A percentile compares a stretch with the other conserved stretches of the same genome.
These are phyloP conservation scores for Cladophialophora chaetospira DNA, from an alignment of 2,329 filamentous ascomycete genomes.

Conservation along the genomic window DNA sequence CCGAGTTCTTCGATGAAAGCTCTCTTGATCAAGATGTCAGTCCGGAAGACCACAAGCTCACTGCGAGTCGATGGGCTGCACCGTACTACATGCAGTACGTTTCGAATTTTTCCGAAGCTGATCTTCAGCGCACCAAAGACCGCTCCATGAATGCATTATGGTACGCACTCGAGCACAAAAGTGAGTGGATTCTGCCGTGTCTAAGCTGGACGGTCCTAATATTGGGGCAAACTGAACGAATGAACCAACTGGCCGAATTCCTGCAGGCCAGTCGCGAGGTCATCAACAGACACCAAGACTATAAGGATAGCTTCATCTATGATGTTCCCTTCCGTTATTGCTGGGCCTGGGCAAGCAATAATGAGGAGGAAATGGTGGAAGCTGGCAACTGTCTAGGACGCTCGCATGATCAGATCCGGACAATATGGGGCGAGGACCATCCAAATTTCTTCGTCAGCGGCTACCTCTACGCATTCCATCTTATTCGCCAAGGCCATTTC, in stretches of 20 bases:
- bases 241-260: slow-evolving; percentile 15
- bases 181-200: slow-evolving; percentile 22
- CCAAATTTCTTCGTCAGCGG: slow-evolving; percentile 27
- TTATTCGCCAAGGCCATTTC: slow-evolving; percentile 6
- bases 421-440: slow-evolving; percentile 19
- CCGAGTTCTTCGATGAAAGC: no score
- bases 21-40: background rate
- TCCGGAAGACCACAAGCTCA: slow-evolving; percentile 13
- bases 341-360: slow-evolving; percentile 12
- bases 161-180: slow-evolving; percentile 15
- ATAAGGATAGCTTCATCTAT: slow-evolving; percentile 10
- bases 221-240: slow-evolving; percentile 15
- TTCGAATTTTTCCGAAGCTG: background rate
- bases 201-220: slow-evolving; percentile 22
- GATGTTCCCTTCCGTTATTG: slow-evolving; percentile 19
- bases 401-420: slow-evolving; percentile 11
- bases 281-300: slow-evolving; percentile 7
- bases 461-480: slow-evolving; percentile 26
- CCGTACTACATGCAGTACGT: slow-evolving; percentile 18
- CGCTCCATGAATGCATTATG: slow-evolving; percentile 15
- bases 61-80: slow-evolving; percentile 14
- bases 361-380: slow-evolving; percentile 2
- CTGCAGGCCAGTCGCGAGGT: slow-evolving; percentile 14
- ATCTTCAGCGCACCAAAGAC: slow-evolving; percentile 7
- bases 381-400: slow-evolving; percentile 13